These are phyloP conservation scores for Narthecium ossifragum DNA, from an alignment of 106 monocot species.

Conservation along the genomic window DNA sequence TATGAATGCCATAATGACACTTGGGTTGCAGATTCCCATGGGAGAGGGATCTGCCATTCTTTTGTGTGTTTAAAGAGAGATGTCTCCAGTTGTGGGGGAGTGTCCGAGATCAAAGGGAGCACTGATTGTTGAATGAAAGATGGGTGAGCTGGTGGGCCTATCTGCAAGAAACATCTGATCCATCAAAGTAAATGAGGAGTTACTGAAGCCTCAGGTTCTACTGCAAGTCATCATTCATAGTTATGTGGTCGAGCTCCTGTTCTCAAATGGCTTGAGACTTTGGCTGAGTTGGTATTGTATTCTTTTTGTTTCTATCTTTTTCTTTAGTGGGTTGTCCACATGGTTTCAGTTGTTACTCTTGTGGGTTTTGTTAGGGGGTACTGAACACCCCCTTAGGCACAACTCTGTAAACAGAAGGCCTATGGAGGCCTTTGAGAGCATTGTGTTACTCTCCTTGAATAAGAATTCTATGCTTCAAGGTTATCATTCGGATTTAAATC, in stretches of 20 bases:
- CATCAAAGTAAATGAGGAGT: too few relatives aligned
- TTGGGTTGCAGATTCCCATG: constrained; percentile 17
- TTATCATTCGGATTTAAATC: too few relatives aligned
- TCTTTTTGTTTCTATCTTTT: constrained; percentile 5
- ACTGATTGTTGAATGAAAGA: constrained; percentile 17
- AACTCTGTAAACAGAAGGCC: not conserved
- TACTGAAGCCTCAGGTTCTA: too few relatives aligned
- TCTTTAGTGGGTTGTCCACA: not conserved
- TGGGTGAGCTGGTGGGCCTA: constrained; percentile 1
- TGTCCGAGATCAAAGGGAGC: constrained; percentile 11
- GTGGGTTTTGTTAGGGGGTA: too few relatives aligned
- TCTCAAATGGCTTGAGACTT: not conserved
- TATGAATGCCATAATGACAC: constrained; percentile 7
- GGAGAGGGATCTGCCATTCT: constrained; percentile 15
- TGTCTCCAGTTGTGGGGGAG: not conserved
- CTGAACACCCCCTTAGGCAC: too few relatives aligned
- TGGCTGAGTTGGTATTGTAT: too few relatives aligned
- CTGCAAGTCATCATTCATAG: too few relatives aligned
- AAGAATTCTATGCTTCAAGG: too few relatives aligned
- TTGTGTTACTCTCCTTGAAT: not conserved
- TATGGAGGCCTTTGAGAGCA: not conserved
- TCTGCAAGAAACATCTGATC: constrained; percentile 21
- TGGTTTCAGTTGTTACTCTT: too few relatives aligned
- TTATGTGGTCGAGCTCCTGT: too few relatives aligned
- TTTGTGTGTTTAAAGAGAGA: not conserved